phyloP scores from a whole-genome alignment of 805 yeast genomes.

The Candida arabinofermentans region DNA sequence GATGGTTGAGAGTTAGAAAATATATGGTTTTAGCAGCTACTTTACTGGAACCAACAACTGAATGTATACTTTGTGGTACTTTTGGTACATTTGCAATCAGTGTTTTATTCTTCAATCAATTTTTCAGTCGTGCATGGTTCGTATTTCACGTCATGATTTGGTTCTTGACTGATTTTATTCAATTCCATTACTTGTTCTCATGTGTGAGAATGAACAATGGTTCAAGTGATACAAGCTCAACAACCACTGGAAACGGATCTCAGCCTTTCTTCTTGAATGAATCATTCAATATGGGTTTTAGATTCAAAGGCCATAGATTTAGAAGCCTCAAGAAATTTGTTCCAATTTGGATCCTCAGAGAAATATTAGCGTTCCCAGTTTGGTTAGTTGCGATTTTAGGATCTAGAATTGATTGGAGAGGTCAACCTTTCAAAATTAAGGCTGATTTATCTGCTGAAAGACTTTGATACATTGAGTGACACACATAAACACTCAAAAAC shows the following conservation, averaged over 20 bases:
- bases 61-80: constrained; percentile 60
- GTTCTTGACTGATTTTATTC: constrained; percentile 61
- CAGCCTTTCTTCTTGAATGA: constrained; percentile 17
- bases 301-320: background rate
- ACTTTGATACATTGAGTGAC: background rate
- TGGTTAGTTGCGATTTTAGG: constrained; percentile 83
- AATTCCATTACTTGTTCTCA: constrained; percentile 43
- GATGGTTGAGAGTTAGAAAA: constrained; percentile 85
- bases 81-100: constrained; percentile 62
- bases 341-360: constrained; percentile 64
- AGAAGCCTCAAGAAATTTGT: constrained; percentile 21
- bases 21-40: constrained; percentile 88
- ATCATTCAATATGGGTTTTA: constrained; percentile 7
- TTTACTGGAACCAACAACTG: constrained; percentile 82
- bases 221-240: background rate
- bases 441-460: constrained; percentile 78
- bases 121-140: constrained; percentile 37
- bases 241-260: no score
- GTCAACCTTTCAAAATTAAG: constrained; percentile 67
- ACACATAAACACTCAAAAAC: no score
- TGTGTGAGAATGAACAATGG: constrained; percentile 9
- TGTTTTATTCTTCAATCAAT: constrained; percentile 34
- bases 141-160: constrained; percentile 55
- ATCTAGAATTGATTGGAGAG: constrained; percentile 73
- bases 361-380: constrained; percentile 71